Evolutionary conservation across 208 protist genomes (phyloP), one percentile per base, ranked within the genome.

Genomic region (Trypanosoma lewisi): DNA sequence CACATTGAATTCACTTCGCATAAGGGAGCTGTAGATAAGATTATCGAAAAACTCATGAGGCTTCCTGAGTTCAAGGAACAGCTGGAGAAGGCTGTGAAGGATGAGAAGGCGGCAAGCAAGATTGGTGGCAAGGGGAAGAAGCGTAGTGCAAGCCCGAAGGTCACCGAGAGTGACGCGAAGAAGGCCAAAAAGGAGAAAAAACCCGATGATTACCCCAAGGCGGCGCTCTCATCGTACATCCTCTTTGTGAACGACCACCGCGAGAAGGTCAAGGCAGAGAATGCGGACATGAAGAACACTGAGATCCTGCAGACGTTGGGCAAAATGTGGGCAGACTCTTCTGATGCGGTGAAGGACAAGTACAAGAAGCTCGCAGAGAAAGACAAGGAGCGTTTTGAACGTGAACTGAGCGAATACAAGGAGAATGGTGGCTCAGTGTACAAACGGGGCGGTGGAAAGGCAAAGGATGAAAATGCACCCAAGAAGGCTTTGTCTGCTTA

Each of bases 161-260:
- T 70, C 19, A 17, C 56, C 6, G 70, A 61, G 49, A 63, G 53
- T 19, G 54, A 70, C 31, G 66, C 81, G 52, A 83, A 83, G 74
- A 66, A 68, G 50, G 48, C 8, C 5, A 87, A 85, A 71, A 61
- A 65, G 28, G 79, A 73, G 44, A 85, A 82, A 70, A 95, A 92
- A 60, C 87, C 87, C 1, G 84, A 89, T 11, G 75, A 90, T 67
- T 91, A 89, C 67, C 91, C 91, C 47, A 96, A 95, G 78, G 73
- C 70, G 5, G 77, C 87, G 25, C 61, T 93, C 11, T 78, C 76
- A 8, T 44, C 83, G 5, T 96, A 88, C 73, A 74, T 95, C 37
- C 60, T 94, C 17, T 96, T 95, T 57, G 68, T 37, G 41, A 84
- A 82, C 56, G 85, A 94, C 21, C 68, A 91, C 47, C 78, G 87